Base-by-base conservation (phyloP, 1,284 basidiomycete genomes). In the Trametes pubescens region DNA sequence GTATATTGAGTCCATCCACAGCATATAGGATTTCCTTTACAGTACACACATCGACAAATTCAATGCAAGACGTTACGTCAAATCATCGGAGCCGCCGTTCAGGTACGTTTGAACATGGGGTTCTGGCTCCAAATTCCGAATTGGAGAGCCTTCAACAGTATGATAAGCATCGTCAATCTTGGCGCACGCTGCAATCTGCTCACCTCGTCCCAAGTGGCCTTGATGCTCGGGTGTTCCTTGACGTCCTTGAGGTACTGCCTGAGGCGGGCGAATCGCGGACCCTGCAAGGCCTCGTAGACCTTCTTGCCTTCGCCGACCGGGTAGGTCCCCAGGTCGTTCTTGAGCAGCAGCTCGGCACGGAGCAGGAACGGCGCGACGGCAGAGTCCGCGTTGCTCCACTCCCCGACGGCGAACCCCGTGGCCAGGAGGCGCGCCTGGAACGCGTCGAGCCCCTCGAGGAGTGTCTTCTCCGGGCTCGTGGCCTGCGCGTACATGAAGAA, bases 301-400 rank as follows among this genome's bases (percentile, higher is more conserved):
- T 67, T 72, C 40, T 49, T 65, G 1, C 77, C 78, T 51, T 77
- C 67, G 2, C 74, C 79, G 26, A 56, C 56, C 0, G 69, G 60
- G 61, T 62, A 77, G 18, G 57, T 67, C 4, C 77, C 78, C 11
- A 78, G n/a, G 16, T 78, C 77, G 54, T 79, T 73, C 43, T 63
- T 52, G 22, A 74, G 47, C 48, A 65, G 26, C 14, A 77, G 4
- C 22, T 69, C 61, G 32, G 76, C 34, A 18, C 80, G 71, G 44
- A 67, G 74, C 7, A 79, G 18, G 71, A 81, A 79, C 5, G 81
- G 78, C 14, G 76, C 71, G 18, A 86, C 71, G 0, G 84, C 82
- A 13, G 81, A 81, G 64, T 89, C 87, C 3, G 86, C 87, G 61
- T 82, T 84, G 35, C 82, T 85, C 57, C 72, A 80, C 34, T 76